These are phyloP conservation scores for Asclepias syriaca DNA, from an alignment of 257 asterid genomes.

Conservation along the genomic window DNA sequence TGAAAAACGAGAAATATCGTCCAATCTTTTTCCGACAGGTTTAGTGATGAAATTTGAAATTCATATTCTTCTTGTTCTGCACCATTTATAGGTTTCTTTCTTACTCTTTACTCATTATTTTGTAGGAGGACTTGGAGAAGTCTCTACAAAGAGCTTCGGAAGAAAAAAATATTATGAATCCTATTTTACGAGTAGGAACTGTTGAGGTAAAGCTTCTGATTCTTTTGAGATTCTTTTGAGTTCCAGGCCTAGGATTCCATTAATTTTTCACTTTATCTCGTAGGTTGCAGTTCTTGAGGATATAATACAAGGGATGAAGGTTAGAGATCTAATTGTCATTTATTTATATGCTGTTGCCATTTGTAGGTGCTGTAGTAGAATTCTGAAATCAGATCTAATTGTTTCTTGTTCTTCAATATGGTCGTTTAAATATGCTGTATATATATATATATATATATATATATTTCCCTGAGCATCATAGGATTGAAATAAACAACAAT, in stretches of 20 bases:
- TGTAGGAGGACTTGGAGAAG: conserved; percentile 80
- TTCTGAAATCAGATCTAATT: background rate
- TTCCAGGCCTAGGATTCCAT: background rate
- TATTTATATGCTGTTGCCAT: background rate
- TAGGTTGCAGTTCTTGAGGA: conserved; percentile 91
- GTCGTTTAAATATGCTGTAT: background rate
- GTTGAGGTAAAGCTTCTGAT: conserved; percentile 44
- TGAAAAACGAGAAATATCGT: conserved; percentile 71
- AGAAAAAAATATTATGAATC: conserved; percentile 59
- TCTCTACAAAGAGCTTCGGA: conserved; percentile 66
- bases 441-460: background rate
- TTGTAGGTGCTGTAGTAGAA: background rate
- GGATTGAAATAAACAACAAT: background rate
- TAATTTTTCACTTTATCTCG: conserved; percentile 10
- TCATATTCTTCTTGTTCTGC: background rate
- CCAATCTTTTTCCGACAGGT: conserved; percentile 93
- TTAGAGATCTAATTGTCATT: conserved; percentile 19
- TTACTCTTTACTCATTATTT: conserved; percentile 10
- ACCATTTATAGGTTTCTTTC: background rate
- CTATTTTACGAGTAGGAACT: conserved; percentile 59
- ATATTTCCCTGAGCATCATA: background rate
- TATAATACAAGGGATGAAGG: conserved; percentile 86
- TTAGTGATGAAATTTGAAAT: conserved; percentile 16
- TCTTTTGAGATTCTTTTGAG: background rate
- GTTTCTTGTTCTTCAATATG: background rate